These are phyloP conservation scores for Yarrowia deformans DNA, from an alignment of 805 yeast genomes.

Conservation along the genomic window DNA sequence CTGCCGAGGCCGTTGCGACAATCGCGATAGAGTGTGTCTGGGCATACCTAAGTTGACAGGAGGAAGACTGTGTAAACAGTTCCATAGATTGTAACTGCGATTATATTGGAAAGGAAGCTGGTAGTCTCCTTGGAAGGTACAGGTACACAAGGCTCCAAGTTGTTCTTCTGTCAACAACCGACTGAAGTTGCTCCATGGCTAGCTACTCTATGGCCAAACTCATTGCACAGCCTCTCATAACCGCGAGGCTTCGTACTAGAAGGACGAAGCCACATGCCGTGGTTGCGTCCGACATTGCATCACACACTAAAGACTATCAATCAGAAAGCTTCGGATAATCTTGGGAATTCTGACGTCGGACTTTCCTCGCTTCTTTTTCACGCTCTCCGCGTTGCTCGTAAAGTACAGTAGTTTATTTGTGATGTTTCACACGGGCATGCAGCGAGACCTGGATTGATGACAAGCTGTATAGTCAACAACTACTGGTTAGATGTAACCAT, in stretches of 20 bases:
- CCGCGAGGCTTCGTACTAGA: neutral
- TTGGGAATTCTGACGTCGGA: neutral
- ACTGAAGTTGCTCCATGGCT: too few relatives aligned
- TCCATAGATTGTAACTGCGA: neutral
- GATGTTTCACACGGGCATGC: neutral
- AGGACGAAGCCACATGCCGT: neutral
- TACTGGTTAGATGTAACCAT: too few relatives aligned
- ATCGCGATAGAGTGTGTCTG: neutral
- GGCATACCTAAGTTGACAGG: neutral
- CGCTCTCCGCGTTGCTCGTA: neutral
- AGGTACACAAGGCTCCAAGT: too few relatives aligned
- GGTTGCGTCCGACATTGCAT: conserved; percentile 1
- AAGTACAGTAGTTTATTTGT: neutral
- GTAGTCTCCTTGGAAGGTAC: too few relatives aligned
- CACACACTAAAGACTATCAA: neutral
- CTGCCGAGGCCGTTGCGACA: conserved; percentile 4
- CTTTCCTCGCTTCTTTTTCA: conserved; percentile 3
- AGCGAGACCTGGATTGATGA: neutral
- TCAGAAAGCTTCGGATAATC: neutral
- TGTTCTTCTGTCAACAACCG: too few relatives aligned
- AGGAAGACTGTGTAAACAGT: neutral
- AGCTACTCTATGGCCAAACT: neutral
- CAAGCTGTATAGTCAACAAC: too few relatives aligned
- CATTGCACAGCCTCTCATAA: neutral
- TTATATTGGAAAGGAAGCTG: neutral